phyloP scores from a whole-genome alignment of 164 flowering plant genomes.

The Nymphaea colorata region DNA sequence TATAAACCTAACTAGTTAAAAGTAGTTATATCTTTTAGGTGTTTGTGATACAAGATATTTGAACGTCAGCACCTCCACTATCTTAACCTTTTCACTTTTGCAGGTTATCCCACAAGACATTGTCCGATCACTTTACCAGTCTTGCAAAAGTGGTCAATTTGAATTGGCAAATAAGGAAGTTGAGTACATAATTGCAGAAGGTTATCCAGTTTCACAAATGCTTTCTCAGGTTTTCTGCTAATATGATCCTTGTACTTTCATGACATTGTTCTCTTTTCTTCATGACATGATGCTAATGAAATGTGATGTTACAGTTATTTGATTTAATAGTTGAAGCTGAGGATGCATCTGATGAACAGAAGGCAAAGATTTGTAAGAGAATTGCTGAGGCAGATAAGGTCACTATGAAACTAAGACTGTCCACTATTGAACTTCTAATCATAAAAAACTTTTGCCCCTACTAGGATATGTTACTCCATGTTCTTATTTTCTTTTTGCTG shows the following conservation, averaged over 20 bases:
- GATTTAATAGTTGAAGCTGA: conserved; percentile 67
- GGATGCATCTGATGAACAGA: conserved; percentile 80
- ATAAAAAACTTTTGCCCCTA: neutral
- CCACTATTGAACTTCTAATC: neutral
- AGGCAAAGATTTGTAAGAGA: conserved; percentile 78
- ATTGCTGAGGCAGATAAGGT: conserved; percentile 92
- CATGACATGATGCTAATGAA: neutral
- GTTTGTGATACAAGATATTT: too few relatives aligned
- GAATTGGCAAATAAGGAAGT: conserved; percentile 79
- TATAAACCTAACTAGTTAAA: too few relatives aligned
- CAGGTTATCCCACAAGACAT: conserved; percentile 75
- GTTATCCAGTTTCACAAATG: conserved; percentile 92
- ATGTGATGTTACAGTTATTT: conserved; percentile 17
- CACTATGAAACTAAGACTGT: neutral
- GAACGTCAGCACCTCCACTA: too few relatives aligned
- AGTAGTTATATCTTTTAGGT: too few relatives aligned
- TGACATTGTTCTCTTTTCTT: neutral
- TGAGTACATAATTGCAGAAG: conserved; percentile 69
- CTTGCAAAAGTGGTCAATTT: conserved; percentile 83
- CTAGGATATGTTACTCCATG: neutral
- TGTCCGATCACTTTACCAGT: conserved; percentile 42
- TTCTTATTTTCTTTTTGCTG: too few relatives aligned
- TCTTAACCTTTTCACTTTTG: conserved; percentile 3
- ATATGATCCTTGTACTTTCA: neutral
- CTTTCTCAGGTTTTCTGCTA: conserved; percentile 61